Evolutionary conservation across 208 protist genomes (phyloP).

Genomic region (Crithidia thermophila): DNA sequence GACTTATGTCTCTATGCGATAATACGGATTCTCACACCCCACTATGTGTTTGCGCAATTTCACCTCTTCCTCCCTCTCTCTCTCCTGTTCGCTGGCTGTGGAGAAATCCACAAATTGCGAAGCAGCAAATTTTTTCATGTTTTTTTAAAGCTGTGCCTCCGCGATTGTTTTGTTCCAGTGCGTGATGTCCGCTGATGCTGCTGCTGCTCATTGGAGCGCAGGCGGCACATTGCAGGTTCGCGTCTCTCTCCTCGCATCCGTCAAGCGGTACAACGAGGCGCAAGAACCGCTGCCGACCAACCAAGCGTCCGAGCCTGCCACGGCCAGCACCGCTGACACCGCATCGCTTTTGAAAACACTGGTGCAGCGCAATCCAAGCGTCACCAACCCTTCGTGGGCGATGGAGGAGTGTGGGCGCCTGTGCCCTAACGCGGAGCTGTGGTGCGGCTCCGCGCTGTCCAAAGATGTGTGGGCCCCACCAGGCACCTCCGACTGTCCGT

Average conservation of each 20-base stretch:
- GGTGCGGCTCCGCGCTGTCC: slow-evolving; percentile 59
- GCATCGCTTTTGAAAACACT: slow-evolving; percentile 12
- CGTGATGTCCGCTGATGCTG: not conserved
- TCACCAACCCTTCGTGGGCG: slow-evolving; percentile 73
- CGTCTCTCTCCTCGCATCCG: slow-evolving; percentile 13
- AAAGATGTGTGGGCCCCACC: slow-evolving; percentile 68
- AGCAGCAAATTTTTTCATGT: not conserved
- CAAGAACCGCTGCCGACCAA: not conserved
- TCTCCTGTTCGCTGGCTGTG: not conserved
- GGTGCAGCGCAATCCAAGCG: slow-evolving; percentile 4
- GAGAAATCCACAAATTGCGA: not conserved
- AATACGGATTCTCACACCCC: too few species aligned
- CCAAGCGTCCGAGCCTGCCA: not conserved
- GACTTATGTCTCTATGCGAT: too few species aligned
- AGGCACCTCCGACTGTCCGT: slow-evolving; percentile 64
- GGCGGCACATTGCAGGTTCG: slow-evolving; percentile 15
- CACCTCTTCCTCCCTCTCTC: too few species aligned
- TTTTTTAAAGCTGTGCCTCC: not conserved
- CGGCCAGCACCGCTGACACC: not conserved
- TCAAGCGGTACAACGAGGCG: slow-evolving; percentile 8
- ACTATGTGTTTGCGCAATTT: not conserved
- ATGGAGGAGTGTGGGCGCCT: slow-evolving; percentile 80
- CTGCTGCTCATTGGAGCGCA: not conserved
- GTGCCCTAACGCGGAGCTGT: slow-evolving; percentile 42
- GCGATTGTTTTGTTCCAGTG: not conserved